Percentiles rank a stretch among this genome's conserved stretches.
These are phyloP conservation scores for Monilinia aucupariae DNA, from an alignment of 2,329 filamentous ascomycete genomes.

Conservation along the genomic window DNA sequence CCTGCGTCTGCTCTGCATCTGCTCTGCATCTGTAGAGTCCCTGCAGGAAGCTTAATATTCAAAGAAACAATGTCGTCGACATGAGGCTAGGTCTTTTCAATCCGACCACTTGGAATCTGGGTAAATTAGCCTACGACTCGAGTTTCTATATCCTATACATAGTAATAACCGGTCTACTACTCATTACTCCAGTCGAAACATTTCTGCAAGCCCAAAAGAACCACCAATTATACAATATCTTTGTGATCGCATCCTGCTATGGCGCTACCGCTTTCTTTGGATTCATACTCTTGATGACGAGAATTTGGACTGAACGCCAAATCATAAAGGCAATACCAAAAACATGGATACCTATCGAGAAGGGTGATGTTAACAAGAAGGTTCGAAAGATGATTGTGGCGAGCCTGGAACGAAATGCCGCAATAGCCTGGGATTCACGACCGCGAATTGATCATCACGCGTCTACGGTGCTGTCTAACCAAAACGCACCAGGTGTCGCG, in stretches of 20 bases:
- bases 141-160: conserved; percentile 37
- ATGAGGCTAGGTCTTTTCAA: conserved; percentile 9
- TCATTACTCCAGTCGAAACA: conserved; percentile 74
- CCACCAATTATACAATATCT: conserved; percentile 69
- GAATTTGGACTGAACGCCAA: conserved; percentile 81
- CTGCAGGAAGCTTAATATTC: conserved; percentile 17
- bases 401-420: conserved; percentile 68
- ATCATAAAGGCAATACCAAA: conserved; percentile 80
- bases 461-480: conserved; percentile 30
- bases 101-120: conserved; percentile 8
- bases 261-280: conserved; percentile 65
- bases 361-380: conserved; percentile 69
- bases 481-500: conserved; percentile 30
- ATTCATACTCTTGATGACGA: conserved; percentile 69
- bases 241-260: conserved; percentile 73
- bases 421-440: conserved; percentile 71
- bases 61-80: conserved; percentile 10
- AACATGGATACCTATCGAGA: conserved; percentile 77
- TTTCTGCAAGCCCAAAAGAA: conserved; percentile 70
- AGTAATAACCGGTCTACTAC: conserved; percentile 65
- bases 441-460: conserved; percentile 51
- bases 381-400: conserved; percentile 72
- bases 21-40: neutral
- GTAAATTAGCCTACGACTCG: neutral
- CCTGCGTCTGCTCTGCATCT: neutral